A percentile compares a stretch with the other conserved stretches of the same genome.
These are phyloP conservation scores for Aspergillus viridinutans DNA, from an alignment of 2,329 filamentous ascomycete genomes.

Conservation along the genomic window DNA sequence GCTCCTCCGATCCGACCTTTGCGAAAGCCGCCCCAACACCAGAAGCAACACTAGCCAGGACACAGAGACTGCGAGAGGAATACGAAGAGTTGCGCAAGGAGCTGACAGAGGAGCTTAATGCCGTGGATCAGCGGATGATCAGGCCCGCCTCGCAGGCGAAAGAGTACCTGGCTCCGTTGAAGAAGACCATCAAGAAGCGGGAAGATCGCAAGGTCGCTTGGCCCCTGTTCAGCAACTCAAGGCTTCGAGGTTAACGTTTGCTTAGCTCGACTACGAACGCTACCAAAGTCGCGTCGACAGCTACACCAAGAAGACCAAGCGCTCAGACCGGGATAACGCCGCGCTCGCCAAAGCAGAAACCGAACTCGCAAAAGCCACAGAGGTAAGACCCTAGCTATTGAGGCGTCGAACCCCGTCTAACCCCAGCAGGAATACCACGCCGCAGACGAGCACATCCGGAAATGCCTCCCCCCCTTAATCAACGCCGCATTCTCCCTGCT, in stretches of 20 bases:
- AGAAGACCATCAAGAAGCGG: slow-evolving; percentile 79
- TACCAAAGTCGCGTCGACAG: slow-evolving; percentile 68
- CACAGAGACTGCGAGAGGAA: slow-evolving; percentile 59
- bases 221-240: not conserved
- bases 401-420: slow-evolving; percentile 5
- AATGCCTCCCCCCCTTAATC: slow-evolving; percentile 67
- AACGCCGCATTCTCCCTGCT: slow-evolving; percentile 68
- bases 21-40: slow-evolving; percentile 58
- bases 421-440: slow-evolving; percentile 61
- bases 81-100: slow-evolving; percentile 70
- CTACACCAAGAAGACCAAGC: slow-evolving; percentile 64
- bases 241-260: not conserved
- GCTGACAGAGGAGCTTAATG: slow-evolving; percentile 64
- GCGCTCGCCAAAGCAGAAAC: slow-evolving; percentile 66
- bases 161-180: slow-evolving; percentile 65
- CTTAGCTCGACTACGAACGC: slow-evolving; percentile 71
- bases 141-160: slow-evolving; percentile 66
- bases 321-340: slow-evolving; percentile 68
- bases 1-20: slow-evolving; percentile 56
- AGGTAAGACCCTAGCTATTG: slow-evolving; percentile 45
- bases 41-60: slow-evolving; percentile 58
- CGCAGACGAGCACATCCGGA: slow-evolving; percentile 69
- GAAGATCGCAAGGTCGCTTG: slow-evolving; percentile 65
- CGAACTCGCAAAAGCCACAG: slow-evolving; percentile 62
- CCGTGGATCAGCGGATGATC: slow-evolving; percentile 67